Evolutionary conservation across 257 asterid genomes (phyloP).

Genomic region (Sherardia arvensis): DNA sequence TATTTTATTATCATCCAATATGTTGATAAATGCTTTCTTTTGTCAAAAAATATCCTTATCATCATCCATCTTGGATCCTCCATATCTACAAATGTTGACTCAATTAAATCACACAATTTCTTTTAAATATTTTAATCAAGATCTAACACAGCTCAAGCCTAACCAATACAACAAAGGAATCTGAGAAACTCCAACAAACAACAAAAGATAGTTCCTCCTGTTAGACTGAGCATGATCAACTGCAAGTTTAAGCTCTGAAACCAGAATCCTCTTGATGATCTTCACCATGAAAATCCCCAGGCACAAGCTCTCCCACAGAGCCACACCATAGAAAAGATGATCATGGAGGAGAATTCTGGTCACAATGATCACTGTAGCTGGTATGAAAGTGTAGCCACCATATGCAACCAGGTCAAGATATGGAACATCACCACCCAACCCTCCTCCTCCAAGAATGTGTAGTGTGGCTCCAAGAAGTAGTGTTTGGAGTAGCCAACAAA

Average conservation of each 20-base stretch:
- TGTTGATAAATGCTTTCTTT: too few relatives aligned
- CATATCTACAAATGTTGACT: too few relatives aligned
- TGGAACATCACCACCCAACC: conserved; percentile 2
- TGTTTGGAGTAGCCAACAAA: conserved; percentile 21
- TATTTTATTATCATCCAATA: too few relatives aligned
- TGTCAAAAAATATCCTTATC: too few relatives aligned
- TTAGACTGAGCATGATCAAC: conserved; percentile 4
- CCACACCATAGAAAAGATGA: conserved; percentile 2
- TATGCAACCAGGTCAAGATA: conserved; percentile 21
- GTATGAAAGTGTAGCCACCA: conserved; percentile 18
- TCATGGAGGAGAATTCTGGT: conserved; percentile 11
- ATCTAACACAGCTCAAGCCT: conserved; percentile 7
- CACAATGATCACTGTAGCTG: conserved; percentile 7
- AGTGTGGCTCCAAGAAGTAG: conserved; percentile 13
- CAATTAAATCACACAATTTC: too few relatives aligned
- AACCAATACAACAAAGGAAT: conserved; percentile 18
- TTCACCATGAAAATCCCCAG: conserved; percentile 24
- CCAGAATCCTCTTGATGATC: conserved; percentile 17
- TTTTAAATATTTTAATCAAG: too few relatives aligned
- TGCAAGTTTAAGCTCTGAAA: conserved; percentile 8
- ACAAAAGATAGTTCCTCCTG: conserved; percentile 19
- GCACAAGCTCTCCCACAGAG: conserved; percentile 20
- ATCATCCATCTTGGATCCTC: too few relatives aligned
- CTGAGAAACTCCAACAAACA: conserved; percentile 17
- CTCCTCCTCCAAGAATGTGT: conserved; percentile 14